A percentile compares a stretch with the other conserved stretches of the same genome.
Evolutionary conservation across 257 asterid genomes (phyloP).

Genomic region (Primulina tabacum): DNA sequence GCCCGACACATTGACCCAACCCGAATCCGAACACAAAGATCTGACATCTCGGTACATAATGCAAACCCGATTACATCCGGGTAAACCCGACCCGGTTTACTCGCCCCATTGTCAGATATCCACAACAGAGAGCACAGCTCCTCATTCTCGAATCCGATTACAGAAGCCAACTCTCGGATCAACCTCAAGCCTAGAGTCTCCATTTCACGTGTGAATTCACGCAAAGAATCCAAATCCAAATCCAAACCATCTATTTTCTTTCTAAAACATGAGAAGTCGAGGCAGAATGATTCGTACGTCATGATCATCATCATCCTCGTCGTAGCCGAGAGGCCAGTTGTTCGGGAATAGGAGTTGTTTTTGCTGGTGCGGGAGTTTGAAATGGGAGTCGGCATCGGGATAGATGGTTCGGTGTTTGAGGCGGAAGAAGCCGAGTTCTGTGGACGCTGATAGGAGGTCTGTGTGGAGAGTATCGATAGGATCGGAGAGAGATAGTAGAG

Average conservation of each 20-base stretch:
- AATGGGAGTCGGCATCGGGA: conserved; percentile 33
- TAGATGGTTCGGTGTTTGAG: conserved; percentile 53
- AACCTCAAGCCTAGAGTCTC: conserved; percentile 54
- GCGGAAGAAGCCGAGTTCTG: conserved; percentile 63
- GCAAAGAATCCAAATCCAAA: conserved; percentile 32
- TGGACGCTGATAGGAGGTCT: conserved; percentile 44
- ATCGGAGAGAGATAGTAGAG: conserved; percentile 43
- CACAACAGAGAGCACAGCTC: conserved; percentile 51
- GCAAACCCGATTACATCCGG: conserved; percentile 66
- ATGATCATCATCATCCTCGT: conserved; percentile 26
- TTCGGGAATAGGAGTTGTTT: conserved; percentile 42
- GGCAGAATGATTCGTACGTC: conserved; percentile 52
- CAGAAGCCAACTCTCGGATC: conserved; percentile 43
- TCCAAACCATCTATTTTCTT: conserved; percentile 32
- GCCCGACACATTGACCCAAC: conserved; percentile 53
- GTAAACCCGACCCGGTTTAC: neutral
- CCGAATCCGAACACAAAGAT: conserved; percentile 58
- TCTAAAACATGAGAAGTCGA: conserved; percentile 31
- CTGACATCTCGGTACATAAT: conserved; percentile 39
- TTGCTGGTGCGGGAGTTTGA: conserved; percentile 29
- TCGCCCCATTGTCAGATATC: conserved; percentile 42
- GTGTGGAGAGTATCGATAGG: conserved; percentile 30
- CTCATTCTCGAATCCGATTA: conserved; percentile 46
- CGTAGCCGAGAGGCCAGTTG: conserved; percentile 66
- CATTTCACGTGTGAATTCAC: conserved; percentile 49